phyloP scores from a whole-genome alignment of 768 basidiomycete genomes.

The Amanita phalloides region DNA sequence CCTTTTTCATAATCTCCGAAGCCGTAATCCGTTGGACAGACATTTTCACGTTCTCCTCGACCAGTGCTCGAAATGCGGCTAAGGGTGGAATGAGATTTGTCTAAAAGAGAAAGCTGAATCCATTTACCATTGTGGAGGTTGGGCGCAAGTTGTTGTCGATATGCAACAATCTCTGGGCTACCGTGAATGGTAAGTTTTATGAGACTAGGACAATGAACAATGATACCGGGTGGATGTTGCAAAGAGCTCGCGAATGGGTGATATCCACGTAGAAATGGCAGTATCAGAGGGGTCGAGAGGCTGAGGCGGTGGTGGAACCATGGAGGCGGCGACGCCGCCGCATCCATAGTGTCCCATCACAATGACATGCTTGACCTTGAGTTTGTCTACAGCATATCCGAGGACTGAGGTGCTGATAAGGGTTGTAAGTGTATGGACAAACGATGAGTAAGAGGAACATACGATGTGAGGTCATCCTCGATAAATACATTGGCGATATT shows the following conservation, averaged over 20 bases:
- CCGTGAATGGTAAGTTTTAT: too few species aligned
- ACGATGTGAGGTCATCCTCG: constrained; percentile 5
- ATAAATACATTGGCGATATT: constrained; percentile 15
- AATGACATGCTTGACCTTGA: constrained; percentile 13
- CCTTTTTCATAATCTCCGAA: too few species aligned
- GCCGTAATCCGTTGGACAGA: too few species aligned
- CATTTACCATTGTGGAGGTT: too few species aligned
- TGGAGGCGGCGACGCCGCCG: constrained; percentile 13
- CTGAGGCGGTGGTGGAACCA: constrained; percentile 4
- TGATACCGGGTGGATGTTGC: constrained; percentile 12
- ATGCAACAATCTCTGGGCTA: too few species aligned
- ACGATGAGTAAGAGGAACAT: not conserved
- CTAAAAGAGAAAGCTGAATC: too few species aligned
- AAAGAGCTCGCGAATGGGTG: constrained; percentile 14
- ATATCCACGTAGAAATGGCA: constrained; percentile 14
- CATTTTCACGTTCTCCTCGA: too few species aligned
- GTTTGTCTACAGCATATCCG: constrained; percentile 10
- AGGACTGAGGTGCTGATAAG: constrained; percentile 11
- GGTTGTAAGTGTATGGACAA: not conserved
- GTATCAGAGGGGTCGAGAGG: constrained; percentile 6
- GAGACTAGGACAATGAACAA: not conserved
- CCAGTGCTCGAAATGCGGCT: too few species aligned
- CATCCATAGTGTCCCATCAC: constrained; percentile 18
- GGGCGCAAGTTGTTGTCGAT: too few species aligned
- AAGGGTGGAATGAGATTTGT: too few species aligned